Evolutionary conservation across 768 basidiomycete species (phyloP).

Genomic region (Boletus tomentosulus): DNA sequence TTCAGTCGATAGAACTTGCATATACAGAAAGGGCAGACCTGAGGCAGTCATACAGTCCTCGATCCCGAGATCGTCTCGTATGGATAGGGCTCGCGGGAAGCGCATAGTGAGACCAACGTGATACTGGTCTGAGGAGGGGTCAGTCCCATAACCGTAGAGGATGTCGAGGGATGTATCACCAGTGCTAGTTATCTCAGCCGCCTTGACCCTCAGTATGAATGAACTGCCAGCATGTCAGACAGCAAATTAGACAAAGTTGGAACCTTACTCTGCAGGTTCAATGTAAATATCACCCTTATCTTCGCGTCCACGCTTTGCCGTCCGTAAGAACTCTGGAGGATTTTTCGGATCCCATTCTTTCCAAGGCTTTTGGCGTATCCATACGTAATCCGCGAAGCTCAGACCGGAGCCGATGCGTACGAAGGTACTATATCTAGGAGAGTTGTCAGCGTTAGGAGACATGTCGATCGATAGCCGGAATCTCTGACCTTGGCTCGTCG

Average conservation of each 20-base stretch:
- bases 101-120: constrained; percentile 87
- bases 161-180: constrained; percentile 40
- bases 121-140: constrained; percentile 58
- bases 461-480: background rate
- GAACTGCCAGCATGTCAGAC: constrained; percentile 50
- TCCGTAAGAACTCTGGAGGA: constrained; percentile 67
- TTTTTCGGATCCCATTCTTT: constrained; percentile 71
- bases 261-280: constrained; percentile 75
- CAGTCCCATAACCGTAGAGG: background rate
- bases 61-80: constrained; percentile 72
- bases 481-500: constrained; percentile 56
- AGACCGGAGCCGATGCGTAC: constrained; percentile 89
- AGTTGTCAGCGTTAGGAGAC: background rate
- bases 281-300: constrained; percentile 92
- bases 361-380: constrained; percentile 82
- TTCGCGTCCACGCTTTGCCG: constrained; percentile 56
- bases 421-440: constrained; percentile 74
- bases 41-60: constrained; percentile 72
- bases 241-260: background rate
- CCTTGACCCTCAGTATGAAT: constrained; percentile 91
- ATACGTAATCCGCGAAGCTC: constrained; percentile 79
- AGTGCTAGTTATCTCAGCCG: constrained; percentile 79
- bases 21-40: constrained; percentile 36
- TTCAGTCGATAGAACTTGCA: background rate
- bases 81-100: constrained; percentile 81